Conservation (phyloP, 495 filamentous ascomycete genomes). For the Neurospora tetrasperma region DNA sequence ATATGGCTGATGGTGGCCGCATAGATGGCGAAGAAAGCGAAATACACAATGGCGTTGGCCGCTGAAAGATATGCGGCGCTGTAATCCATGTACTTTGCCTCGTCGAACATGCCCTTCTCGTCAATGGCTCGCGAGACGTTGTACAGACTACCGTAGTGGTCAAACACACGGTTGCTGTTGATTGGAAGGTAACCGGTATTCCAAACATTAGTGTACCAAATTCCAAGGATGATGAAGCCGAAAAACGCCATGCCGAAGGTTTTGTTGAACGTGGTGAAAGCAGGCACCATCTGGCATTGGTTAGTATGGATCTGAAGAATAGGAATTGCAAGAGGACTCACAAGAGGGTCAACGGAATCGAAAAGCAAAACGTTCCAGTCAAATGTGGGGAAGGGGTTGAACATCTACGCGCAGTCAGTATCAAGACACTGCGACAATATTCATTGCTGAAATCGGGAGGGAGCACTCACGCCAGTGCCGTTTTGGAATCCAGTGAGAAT, state of each 20-base stretch:
- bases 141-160: constrained; percentile 28
- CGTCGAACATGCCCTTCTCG: constrained; percentile 27
- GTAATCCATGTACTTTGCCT: constrained; percentile 26
- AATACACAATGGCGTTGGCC: constrained; percentile 24
- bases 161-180: constrained; percentile 30
- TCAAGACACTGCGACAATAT: no score
- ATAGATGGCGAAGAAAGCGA: constrained; percentile 33
- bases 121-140: constrained; percentile 28
- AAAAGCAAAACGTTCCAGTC: constrained; percentile 33
- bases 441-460: no score
- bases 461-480: constrained; percentile 17
- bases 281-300: constrained; percentile 24
- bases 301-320: no score
- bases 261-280: constrained; percentile 34
- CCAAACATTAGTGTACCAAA: constrained; percentile 32
- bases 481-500: constrained; percentile 22
- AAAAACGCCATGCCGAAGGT: constrained; percentile 24
- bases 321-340: not conserved
- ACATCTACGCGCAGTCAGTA: not conserved
- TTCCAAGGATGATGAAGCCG: constrained; percentile 20
- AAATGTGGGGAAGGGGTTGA: constrained; percentile 32
- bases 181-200: constrained; percentile 30
- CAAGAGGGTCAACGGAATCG: constrained; percentile 24
- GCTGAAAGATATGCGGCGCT: constrained; percentile 33
- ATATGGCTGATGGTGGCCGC: constrained; percentile 29